phyloP scores from a whole-genome alignment of 495 filamentous ascomycete genomes.

The Bacidia rubella region DNA sequence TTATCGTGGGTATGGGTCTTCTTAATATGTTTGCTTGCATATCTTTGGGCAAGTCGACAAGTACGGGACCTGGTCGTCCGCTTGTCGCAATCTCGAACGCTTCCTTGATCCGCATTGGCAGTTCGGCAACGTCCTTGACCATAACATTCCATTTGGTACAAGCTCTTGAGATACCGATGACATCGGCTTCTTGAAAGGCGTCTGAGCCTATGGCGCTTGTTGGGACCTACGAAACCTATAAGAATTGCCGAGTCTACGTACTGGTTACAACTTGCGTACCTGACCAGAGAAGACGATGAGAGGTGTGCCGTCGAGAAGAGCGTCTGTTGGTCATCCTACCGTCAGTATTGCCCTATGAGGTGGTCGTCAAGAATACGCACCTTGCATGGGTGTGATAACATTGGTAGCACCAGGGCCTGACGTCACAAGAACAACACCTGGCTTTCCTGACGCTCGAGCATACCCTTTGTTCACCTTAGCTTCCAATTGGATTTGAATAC shows the following conservation, averaged over 20 bases:
- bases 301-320: slow-evolving; percentile 47
- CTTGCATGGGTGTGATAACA: slow-evolving; percentile 48
- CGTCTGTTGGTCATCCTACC: too few species aligned
- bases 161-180: slow-evolving; percentile 46
- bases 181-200: slow-evolving; percentile 52
- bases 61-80: slow-evolving; percentile 45
- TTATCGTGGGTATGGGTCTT: slow-evolving; percentile 39
- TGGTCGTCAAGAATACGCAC: slow-evolving; percentile 14
- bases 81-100: slow-evolving; percentile 49
- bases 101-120: slow-evolving; percentile 45
- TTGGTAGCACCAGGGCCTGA: slow-evolving; percentile 54
- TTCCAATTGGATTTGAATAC: too few species aligned
- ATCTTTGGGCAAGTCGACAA: slow-evolving; percentile 50
- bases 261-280: slow-evolving; percentile 3
- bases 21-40: slow-evolving; percentile 38
- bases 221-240: too few species aligned
- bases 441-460: slow-evolving; percentile 43
- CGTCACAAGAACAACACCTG: slow-evolving; percentile 49
- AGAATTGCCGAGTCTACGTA: not conserved
- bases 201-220: slow-evolving; percentile 44
- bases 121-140: slow-evolving; percentile 45
- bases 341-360: too few species aligned
- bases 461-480: too few species aligned
- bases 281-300: slow-evolving; percentile 51
- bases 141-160: slow-evolving; percentile 57